A percentile compares a stretch with the other conserved stretches of the same genome.
phyloP scores from a whole-genome alignment of 2,329 filamentous ascomycete species.

The Stemphylium lycopersici region DNA sequence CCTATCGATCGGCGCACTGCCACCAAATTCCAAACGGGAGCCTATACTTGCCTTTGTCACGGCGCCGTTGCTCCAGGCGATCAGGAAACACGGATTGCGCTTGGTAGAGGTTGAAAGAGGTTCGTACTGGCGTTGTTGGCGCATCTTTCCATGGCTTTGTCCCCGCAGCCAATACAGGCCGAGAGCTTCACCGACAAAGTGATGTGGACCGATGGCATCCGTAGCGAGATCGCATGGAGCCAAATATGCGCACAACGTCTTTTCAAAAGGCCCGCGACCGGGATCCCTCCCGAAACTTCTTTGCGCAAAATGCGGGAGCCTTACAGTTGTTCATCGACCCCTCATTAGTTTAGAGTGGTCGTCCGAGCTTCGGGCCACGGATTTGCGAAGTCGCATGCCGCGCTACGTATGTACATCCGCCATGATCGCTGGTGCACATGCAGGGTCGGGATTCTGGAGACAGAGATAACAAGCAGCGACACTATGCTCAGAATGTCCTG shows the following conservation, averaged over 20 bases:
- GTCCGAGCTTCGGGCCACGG: constrained; percentile 28
- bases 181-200: constrained; percentile 41
- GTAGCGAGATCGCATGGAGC: constrained; percentile 30
- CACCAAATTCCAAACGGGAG: constrained; percentile 36
- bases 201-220: constrained; percentile 34
- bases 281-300: constrained; percentile 20
- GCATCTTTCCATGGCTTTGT: constrained; percentile 37
- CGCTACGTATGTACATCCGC: constrained; percentile 38
- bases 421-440: constrained; percentile 37
- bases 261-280: constrained; percentile 29
- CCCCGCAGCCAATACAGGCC: constrained; percentile 28
- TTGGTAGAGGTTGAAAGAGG: constrained; percentile 13
- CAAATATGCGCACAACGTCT: constrained; percentile 22
- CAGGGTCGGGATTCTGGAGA: constrained; percentile 28
- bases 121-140: constrained; percentile 16
- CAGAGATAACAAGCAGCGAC: constrained; percentile 17
- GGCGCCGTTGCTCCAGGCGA: constrained; percentile 22
- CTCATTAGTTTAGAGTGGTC: constrained; percentile 35
- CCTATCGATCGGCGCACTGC: constrained; percentile 36
- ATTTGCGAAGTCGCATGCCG: constrained; percentile 32
- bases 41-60: constrained; percentile 19
- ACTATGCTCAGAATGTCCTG: constrained; percentile 1
- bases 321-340: constrained; percentile 33
- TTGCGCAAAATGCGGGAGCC: constrained; percentile 40
- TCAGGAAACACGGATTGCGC: constrained; percentile 8